phyloP scores from a whole-genome alignment of 2,329 filamentous ascomycete genomes.

The Neofusicoccum parvum region DNA sequence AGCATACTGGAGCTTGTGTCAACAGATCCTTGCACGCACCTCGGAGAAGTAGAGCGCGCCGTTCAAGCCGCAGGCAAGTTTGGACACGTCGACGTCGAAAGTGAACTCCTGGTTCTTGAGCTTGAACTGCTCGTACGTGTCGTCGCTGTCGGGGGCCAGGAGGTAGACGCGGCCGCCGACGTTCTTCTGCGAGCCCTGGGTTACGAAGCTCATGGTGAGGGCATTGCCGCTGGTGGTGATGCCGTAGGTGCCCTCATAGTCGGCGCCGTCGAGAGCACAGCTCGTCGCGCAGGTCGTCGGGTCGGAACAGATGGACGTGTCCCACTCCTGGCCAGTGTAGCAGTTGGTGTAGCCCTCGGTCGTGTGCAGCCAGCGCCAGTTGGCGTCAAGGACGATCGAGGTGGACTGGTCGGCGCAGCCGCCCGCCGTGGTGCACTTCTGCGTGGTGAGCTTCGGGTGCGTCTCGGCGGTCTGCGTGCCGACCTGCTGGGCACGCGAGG shows the following conservation, averaged over 20 bases:
- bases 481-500: constrained; percentile 45
- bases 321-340: constrained; percentile 51
- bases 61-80: constrained; percentile 70
- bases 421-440: constrained; percentile 43
- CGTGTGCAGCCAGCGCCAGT: constrained; percentile 55
- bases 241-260: constrained; percentile 49
- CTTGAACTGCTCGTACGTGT: constrained; percentile 47
- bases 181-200: constrained; percentile 49
- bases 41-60: constrained; percentile 62
- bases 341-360: constrained; percentile 51
- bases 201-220: constrained; percentile 61
- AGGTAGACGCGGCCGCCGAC: constrained; percentile 47
- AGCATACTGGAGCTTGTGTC: neutral
- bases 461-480: constrained; percentile 44
- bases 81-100: constrained; percentile 55
- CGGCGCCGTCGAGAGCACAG: constrained; percentile 47
- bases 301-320: constrained; percentile 44
- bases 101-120: constrained; percentile 45
- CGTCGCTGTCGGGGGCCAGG: constrained; percentile 42
- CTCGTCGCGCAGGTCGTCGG: constrained; percentile 41
- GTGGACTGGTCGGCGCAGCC: constrained; percentile 41
- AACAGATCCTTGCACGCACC: constrained; percentile 29
- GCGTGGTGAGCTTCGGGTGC: constrained; percentile 45
- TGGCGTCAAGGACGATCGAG: constrained; percentile 47
- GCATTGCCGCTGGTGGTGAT: constrained; percentile 55